Evolutionary conservation across 108 stramenopile genomes (phyloP).

Genomic region (Aurantiochytrium sp.): DNA sequence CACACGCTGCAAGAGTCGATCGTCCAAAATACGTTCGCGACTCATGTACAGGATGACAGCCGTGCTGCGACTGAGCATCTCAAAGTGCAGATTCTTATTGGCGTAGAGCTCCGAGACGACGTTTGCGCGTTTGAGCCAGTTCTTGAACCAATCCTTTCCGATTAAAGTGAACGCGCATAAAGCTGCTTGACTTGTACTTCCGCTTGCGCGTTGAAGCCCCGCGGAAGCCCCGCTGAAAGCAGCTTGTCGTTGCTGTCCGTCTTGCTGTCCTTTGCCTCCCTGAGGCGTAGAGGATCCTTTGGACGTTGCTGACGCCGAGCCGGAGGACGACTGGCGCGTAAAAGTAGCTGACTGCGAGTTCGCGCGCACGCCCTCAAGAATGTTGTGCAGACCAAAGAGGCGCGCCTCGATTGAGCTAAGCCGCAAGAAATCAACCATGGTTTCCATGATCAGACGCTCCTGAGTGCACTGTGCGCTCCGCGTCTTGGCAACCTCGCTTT

Average conservation of each 20-base stretch:
- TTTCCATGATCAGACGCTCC: neutral
- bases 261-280: too few relatives aligned
- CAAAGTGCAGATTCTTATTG: neutral
- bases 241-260: too few relatives aligned
- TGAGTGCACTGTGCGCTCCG: neutral
- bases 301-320: neutral
- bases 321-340: neutral
- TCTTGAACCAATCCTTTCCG: neutral
- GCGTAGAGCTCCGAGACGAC: neutral
- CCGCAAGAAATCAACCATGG: neutral
- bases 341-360: neutral
- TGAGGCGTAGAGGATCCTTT: too few relatives aligned
- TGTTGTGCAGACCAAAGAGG: neutral
- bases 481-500: neutral
- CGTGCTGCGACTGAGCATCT: neutral
- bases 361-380: neutral
- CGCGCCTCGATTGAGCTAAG: neutral
- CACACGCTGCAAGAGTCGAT: neutral
- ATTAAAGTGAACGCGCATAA: neutral
- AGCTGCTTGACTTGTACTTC: neutral
- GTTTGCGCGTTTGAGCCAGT: neutral
- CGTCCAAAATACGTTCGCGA: neutral
- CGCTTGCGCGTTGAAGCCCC: neutral
- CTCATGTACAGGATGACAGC: neutral
- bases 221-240: neutral